These are phyloP conservation scores for Sporisorium reilianum DNA, from an alignment of 1,284 basidiomycete species.

Conservation along the genomic window DNA sequence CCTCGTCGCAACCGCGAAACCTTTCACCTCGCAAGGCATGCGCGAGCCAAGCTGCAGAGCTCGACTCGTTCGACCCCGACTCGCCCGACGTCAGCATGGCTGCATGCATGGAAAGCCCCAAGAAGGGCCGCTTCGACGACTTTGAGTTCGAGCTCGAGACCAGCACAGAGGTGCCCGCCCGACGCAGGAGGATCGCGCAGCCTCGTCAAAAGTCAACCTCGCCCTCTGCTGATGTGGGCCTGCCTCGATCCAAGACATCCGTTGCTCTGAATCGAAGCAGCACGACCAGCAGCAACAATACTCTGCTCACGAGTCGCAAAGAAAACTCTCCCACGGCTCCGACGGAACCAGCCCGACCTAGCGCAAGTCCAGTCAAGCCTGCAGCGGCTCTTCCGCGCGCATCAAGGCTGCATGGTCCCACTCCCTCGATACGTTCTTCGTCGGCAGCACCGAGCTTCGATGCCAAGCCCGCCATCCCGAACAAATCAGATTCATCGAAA, in stretches of 20 bases:
- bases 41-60: conserved; percentile 22
- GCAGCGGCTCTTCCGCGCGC: conserved; percentile 11
- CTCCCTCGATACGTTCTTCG: conserved; percentile 12
- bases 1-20: conserved; percentile 8
- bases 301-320: conserved; percentile 31
- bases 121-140: conserved; percentile 46
- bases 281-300: neutral
- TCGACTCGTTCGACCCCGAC: conserved; percentile 32
- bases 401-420: conserved; percentile 22
- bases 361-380: conserved; percentile 32
- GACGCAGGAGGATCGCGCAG: conserved; percentile 22
- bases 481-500: too few relatives aligned
- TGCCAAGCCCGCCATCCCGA: neutral
- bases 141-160: conserved; percentile 52
- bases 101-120: conserved; percentile 46
- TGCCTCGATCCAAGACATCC: conserved; percentile 35
- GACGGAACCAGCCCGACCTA: conserved; percentile 2
- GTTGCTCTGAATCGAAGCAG: neutral
- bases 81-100: conserved; percentile 35
- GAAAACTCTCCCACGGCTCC: conserved; percentile 25
- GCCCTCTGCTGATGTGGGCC: conserved; percentile 20
- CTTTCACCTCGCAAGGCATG: conserved; percentile 27
- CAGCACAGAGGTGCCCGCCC: conserved; percentile 30
- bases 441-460: conserved; percentile 5
- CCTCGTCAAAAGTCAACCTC: conserved; percentile 17